Conservation (phyloP, 2,329 filamentous ascomycete genomes). For the Fusarium sp. region DNA sequence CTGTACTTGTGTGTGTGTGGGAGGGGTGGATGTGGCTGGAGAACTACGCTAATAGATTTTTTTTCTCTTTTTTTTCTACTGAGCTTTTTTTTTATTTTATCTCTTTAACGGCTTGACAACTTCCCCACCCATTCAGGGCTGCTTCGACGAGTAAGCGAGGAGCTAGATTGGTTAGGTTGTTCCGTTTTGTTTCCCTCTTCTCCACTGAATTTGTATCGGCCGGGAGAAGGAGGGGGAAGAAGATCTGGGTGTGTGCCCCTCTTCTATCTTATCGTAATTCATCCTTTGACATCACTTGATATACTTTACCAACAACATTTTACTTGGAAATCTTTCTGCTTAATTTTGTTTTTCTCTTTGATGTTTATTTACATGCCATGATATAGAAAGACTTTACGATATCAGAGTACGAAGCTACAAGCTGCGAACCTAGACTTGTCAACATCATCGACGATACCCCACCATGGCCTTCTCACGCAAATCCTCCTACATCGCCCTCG, state of each 20-base stretch:
- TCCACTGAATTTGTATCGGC: neutral
- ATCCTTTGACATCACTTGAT: constrained; percentile 8
- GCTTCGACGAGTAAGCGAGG: neutral
- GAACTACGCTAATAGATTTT: neutral
- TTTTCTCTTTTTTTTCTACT: neutral
- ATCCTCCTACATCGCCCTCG: constrained; percentile 64
- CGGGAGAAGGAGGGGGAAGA: neutral
- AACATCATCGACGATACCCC: constrained; percentile 24
- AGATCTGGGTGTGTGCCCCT: constrained; percentile 27
- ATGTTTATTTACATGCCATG: neutral
- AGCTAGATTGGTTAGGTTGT: neutral
- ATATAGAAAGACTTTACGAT: neutral
- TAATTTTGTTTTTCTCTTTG: no score
- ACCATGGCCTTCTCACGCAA: constrained; percentile 46
- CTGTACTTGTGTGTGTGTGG: neutral
- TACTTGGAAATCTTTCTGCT: no score
- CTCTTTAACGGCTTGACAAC: neutral
- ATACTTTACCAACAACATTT: neutral
- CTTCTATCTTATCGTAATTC: constrained; percentile 20
- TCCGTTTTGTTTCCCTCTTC: neutral
- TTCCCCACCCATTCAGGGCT: neutral
- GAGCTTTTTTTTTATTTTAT: neutral
- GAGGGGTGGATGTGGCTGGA: constrained; percentile 1
- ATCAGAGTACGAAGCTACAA: neutral
- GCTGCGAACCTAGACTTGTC: constrained; percentile 2